phyloP scores from a whole-genome alignment of 768 basidiomycete genomes.

The Pleurotus djamor region DNA sequence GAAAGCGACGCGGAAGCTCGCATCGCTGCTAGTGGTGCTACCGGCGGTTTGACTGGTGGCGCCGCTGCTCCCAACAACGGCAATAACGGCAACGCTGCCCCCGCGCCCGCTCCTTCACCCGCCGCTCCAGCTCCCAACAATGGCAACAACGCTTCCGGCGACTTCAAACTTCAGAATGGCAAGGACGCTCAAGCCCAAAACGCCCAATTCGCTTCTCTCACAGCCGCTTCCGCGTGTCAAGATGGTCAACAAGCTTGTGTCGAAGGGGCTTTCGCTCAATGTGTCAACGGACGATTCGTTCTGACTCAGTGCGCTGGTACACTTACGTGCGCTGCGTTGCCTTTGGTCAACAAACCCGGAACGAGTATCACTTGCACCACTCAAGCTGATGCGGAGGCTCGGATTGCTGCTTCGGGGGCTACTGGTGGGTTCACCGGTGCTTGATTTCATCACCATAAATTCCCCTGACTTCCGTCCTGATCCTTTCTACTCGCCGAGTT shows the following conservation, averaged over 20 bases:
- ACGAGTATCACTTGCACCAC: conserved; percentile 43
- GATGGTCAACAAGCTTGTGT: conserved; percentile 45
- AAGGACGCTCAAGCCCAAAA: conserved; percentile 35
- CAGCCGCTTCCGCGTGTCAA: conserved; percentile 33
- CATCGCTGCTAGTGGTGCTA: conserved; percentile 20
- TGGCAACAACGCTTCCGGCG: conserved; percentile 7
- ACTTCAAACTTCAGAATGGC: conserved; percentile 31
- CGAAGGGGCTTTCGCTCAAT: conserved; percentile 42
- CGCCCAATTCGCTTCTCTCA: conserved; percentile 36
- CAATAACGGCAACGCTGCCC: neutral
- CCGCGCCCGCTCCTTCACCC: neutral
- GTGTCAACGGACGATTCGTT: conserved; percentile 38
- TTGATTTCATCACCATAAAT: neutral
- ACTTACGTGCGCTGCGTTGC: conserved; percentile 37
- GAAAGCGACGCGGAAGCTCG: conserved; percentile 7
- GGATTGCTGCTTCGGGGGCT: conserved; percentile 39
- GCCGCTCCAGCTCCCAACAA: neutral
- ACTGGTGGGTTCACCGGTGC: conserved; percentile 21
- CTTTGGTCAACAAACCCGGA: conserved; percentile 39
- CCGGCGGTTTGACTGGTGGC: conserved; percentile 37
- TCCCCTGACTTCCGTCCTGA: neutral
- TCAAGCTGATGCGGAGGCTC: conserved; percentile 37
- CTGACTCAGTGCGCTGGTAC: conserved; percentile 23
- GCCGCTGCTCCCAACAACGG: neutral
- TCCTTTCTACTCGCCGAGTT: neutral